Conservation (phyloP, 441 rosid genomes). For the Populus trichocarpa region DNA sequence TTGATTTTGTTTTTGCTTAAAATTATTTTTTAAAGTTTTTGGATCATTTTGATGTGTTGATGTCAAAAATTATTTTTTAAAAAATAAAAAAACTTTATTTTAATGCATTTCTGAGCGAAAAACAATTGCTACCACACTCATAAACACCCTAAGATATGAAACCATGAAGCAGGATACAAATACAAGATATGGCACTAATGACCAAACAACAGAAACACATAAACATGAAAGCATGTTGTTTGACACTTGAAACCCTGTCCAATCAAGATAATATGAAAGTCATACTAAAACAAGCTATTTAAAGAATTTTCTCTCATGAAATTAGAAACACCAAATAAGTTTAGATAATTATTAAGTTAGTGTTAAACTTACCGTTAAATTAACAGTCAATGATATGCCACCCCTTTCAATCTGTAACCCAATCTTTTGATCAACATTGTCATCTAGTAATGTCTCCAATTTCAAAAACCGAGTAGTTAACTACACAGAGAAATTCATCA, state of each 20-base stretch:
- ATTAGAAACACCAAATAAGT: background rate
- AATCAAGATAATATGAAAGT: background rate
- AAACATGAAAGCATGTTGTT: background rate
- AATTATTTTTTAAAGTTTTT: no score
- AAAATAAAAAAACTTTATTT: no score
- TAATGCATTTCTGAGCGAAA: no score
- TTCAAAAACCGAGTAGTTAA: conserved; percentile 83
- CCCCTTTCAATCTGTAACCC: conserved; percentile 91
- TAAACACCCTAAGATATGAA: background rate
- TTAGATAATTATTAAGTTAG: background rate
- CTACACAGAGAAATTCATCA: conserved; percentile 34
- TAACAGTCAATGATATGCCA: conserved; percentile 57
- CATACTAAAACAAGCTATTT: background rate
- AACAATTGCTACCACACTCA: no score
- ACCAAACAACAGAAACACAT: background rate
- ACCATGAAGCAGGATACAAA: background rate
- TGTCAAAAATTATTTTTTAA: no score
- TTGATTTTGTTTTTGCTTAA: no score
- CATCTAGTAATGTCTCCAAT: conserved; percentile 85
- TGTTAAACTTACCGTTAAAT: conserved; percentile 60
- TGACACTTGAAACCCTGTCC: background rate
- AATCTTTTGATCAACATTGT: conserved; percentile 58
- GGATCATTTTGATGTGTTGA: no score
- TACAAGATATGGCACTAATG: background rate
- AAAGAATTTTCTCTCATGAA: background rate